These are phyloP conservation scores for Lagenidium giganteum DNA, from an alignment of 352 stramenopile genomes.

Conservation along the genomic window DNA sequence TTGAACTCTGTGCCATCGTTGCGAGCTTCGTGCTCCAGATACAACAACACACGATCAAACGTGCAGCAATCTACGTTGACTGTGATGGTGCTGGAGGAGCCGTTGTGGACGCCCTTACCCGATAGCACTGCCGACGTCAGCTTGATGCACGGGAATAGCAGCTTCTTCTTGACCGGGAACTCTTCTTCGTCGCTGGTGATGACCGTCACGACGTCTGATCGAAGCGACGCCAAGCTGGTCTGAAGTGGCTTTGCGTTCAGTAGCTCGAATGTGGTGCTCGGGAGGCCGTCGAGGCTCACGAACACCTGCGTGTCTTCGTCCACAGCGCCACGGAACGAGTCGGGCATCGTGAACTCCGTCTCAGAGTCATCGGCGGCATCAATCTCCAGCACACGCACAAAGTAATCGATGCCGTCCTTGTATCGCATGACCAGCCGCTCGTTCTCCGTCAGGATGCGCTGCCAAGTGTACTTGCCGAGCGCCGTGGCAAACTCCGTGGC, in stretches of 20 bases:
- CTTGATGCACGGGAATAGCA: slow-evolving; percentile 86
- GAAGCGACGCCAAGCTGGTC: slow-evolving; percentile 30
- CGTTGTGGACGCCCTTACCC: slow-evolving; percentile 66
- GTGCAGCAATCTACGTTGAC: slow-evolving; percentile 86
- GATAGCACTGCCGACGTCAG: slow-evolving; percentile 79
- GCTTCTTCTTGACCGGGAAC: slow-evolving; percentile 87
- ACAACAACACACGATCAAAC: slow-evolving; percentile 86
- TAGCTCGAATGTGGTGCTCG: slow-evolving; percentile 27
- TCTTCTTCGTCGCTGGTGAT: slow-evolving; percentile 81
- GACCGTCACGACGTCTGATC: slow-evolving; percentile 74
- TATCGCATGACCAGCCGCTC: slow-evolving; percentile 62
- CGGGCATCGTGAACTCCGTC: slow-evolving; percentile 82
- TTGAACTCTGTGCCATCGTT: slow-evolving; percentile 61
- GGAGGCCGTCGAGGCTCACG: slow-evolving; percentile 44
- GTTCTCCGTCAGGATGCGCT: slow-evolving; percentile 74
- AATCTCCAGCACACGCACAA: slow-evolving; percentile 67
- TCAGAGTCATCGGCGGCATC: slow-evolving; percentile 66
- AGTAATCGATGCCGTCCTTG: slow-evolving; percentile 46
- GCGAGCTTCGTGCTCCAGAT: slow-evolving; percentile 78
- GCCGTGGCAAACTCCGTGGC: slow-evolving; percentile 40
- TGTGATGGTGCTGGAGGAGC: slow-evolving; percentile 46
- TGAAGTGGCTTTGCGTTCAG: slow-evolving; percentile 25
- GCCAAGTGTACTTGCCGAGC: slow-evolving; percentile 49
- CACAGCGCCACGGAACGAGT: slow-evolving; percentile 66
- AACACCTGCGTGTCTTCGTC: slow-evolving; percentile 58